Evolutionary conservation across 2,329 filamentous ascomycete species (phyloP).

Genomic region (Pestalotiopsis sp.): DNA sequence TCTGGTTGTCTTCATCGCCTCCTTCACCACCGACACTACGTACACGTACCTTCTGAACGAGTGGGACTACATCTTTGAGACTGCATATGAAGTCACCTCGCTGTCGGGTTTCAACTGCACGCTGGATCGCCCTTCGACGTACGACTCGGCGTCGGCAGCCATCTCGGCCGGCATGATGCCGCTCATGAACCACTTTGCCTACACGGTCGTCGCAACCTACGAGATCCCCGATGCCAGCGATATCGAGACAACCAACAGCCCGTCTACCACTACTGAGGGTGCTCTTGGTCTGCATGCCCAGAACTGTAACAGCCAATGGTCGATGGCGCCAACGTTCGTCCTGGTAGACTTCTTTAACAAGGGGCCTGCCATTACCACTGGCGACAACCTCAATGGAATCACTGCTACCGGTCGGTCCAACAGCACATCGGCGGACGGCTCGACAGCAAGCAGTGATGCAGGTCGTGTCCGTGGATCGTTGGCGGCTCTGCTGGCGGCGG

Average conservation of each 20-base stretch:
- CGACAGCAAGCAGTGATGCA: constrained; percentile 14
- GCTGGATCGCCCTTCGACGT: constrained; percentile 62
- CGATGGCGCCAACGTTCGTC: constrained; percentile 68
- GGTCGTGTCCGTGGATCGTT: constrained; percentile 19
- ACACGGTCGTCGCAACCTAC: constrained; percentile 57
- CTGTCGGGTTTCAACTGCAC: constrained; percentile 71
- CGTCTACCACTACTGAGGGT: constrained; percentile 54
- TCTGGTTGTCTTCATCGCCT: constrained; percentile 70
- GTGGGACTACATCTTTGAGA: constrained; percentile 73
- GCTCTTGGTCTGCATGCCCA: constrained; percentile 55
- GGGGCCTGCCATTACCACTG: constrained; percentile 68
- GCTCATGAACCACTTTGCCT: constrained; percentile 80
- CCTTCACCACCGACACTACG: constrained; percentile 40
- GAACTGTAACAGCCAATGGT: constrained; percentile 57
- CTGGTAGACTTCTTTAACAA: constrained; percentile 81
- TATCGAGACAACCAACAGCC: constrained; percentile 66
- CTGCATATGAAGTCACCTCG: constrained; percentile 64
- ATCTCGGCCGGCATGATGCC: constrained; percentile 63
- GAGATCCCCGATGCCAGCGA: constrained; percentile 62
- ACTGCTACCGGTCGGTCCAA: constrained; percentile 32
- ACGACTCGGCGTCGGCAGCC: constrained; percentile 52
- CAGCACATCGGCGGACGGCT: constrained; percentile 14
- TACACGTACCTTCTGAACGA: constrained; percentile 64
- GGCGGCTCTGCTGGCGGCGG: constrained; percentile 44
- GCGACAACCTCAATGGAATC: constrained; percentile 68